phyloP scores from a whole-genome alignment of 2,329 filamentous ascomycete genomes.

The Leptographium galeiforme region DNA sequence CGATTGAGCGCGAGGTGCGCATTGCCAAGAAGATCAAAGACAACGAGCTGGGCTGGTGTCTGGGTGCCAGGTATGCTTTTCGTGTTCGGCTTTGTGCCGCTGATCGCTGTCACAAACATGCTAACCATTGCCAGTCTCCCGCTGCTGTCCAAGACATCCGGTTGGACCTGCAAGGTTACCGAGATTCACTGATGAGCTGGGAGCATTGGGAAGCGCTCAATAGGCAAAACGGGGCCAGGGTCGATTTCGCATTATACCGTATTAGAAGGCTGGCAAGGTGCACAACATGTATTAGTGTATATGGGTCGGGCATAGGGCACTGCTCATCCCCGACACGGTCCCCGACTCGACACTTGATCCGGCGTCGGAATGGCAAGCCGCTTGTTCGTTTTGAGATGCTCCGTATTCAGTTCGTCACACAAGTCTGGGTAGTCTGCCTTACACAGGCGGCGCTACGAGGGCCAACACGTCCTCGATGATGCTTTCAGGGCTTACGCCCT shows the following conservation, averaged over 20 bases:
- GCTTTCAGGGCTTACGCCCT: constrained; percentile 45
- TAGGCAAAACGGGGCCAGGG: neutral
- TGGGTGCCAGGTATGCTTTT: constrained; percentile 75
- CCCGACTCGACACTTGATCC: neutral
- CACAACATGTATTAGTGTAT: neutral
- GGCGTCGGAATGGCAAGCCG: neutral
- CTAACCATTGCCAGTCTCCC: constrained; percentile 49
- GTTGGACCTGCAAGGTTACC: constrained; percentile 80
- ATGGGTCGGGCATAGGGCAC: neutral
- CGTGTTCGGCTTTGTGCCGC: neutral
- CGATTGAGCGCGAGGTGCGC: constrained; percentile 86
- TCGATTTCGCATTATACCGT: neutral
- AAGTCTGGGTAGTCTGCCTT: neutral
- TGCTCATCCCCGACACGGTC: neutral
- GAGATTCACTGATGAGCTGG: constrained; percentile 42
- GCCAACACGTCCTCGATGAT: constrained; percentile 52
- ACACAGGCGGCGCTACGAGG: constrained; percentile 42
- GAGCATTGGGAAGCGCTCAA: neutral
- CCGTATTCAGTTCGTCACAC: neutral
- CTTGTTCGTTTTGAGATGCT: neutral
- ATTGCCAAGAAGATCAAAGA: constrained; percentile 98
- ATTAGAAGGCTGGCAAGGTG: neutral
- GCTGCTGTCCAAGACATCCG: constrained; percentile 65
- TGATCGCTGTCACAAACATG: neutral
- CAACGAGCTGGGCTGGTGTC: constrained; percentile 94